Conservation (phyloP, 1,284 basidiomycete genomes). For the Mycena sp. region DNA sequence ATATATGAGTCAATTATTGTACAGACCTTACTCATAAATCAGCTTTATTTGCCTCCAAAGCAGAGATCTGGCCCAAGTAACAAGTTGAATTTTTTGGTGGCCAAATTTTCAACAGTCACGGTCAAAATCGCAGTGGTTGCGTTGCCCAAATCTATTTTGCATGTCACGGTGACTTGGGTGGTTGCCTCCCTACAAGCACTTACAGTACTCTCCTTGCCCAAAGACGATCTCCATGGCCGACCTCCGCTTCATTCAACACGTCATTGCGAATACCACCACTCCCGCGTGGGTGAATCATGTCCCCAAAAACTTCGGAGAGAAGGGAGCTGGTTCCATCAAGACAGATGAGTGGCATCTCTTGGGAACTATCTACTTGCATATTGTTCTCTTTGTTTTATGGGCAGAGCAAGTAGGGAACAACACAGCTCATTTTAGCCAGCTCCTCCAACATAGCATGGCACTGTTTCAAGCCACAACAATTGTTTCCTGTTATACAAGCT, state of each 20-base stretch:
- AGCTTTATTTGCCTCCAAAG: no score
- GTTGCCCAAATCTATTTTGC: no score
- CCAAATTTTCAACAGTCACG: no score
- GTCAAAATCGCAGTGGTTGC: no score
- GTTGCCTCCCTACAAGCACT: no score
- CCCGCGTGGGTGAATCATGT: conserved; percentile 46
- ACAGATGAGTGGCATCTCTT: conserved; percentile 49
- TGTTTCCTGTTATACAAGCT: conserved; percentile 25
- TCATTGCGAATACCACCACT: conserved; percentile 37
- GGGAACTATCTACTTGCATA: conserved; percentile 40
- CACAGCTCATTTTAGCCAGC: conserved; percentile 1
- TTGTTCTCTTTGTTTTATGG: conserved; percentile 44
- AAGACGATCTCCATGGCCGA: conserved; percentile 6
- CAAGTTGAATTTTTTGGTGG: no score
- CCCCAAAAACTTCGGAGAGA: conserved; percentile 43
- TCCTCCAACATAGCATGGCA: conserved; percentile 40
- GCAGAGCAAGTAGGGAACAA: conserved; percentile 23
- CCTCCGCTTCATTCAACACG: conserved; percentile 30
- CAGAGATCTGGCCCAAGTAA: no score
- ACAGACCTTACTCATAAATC: no score
- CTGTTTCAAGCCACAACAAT: conserved; percentile 36
- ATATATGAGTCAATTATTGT: no score
- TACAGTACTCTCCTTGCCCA: neutral
- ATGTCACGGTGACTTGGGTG: no score
- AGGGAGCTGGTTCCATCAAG: conserved; percentile 42